Evolutionary conservation across 106 monocot genomes (phyloP).

Genomic region (Gastrodia elata): DNA sequence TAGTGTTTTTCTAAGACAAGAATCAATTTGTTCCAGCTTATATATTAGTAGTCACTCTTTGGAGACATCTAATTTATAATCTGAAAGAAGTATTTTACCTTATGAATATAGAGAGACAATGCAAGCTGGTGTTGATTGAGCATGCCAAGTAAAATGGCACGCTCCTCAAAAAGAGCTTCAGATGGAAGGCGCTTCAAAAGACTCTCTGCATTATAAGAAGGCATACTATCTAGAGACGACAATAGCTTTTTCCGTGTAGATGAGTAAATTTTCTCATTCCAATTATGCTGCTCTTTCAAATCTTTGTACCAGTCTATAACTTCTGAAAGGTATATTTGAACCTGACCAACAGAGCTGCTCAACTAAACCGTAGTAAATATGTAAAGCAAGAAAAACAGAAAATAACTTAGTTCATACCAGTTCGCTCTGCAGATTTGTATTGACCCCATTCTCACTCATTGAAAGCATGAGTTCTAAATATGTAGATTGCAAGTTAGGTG

Average conservation of each 20-base stretch:
- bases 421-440: conserved; percentile 82
- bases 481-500: conserved; percentile 88
- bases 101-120: conserved; percentile 85
- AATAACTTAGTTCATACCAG: conserved; percentile 34
- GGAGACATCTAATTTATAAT: background rate
- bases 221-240: conserved; percentile 61
- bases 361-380: conserved; percentile 2
- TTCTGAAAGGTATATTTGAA: conserved; percentile 97
- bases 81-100: conserved; percentile 31
- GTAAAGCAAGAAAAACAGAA: conserved; percentile 3
- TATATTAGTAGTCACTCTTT: background rate
- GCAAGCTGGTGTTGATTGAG: conserved; percentile 91
- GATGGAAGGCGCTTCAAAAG: conserved; percentile 71
- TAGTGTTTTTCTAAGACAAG: background rate
- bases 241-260: conserved; percentile 80
- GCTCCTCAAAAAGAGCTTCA: conserved; percentile 87
- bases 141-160: conserved; percentile 77
- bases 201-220: conserved; percentile 57
- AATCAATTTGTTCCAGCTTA: background rate
- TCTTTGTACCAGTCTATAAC: conserved; percentile 87
- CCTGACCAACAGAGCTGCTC: conserved; percentile 34
- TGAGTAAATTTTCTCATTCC: conserved; percentile 71
- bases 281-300: conserved; percentile 61
- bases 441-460: conserved; percentile 68
- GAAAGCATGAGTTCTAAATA: conserved; percentile 97